Evolutionary conservation across 2,329 filamentous ascomycete species (phyloP), one percentile per base, ranked within the genome.

Genomic region (Cladophialophora yegresii): DNA sequence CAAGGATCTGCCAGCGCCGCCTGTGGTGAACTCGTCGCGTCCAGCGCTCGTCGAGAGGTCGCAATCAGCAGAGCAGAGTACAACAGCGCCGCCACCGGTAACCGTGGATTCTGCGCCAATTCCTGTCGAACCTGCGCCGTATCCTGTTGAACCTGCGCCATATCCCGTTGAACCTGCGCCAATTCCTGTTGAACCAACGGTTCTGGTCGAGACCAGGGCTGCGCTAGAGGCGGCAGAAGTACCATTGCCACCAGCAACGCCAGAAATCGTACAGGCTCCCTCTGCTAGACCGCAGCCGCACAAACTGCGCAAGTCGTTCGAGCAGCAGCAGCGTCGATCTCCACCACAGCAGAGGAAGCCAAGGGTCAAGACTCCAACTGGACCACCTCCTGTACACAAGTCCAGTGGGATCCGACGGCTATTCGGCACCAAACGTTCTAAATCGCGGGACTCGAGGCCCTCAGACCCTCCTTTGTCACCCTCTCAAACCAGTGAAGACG

Each of bases 161-260:
- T n/a, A n/a, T n/a, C n/a, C 62, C 33, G 54, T 66, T 20, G 62
- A 69, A 33, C 58, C 64, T 30, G 61, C 63, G n/a, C 58, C 62
- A 6, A 60, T 64, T 9, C 66, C 74, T 10, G 72, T 73, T 54
- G 73, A 76, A 54, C 75, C 77, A 47, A 68, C 70, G 60, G 72
- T 66, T 23, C 70, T 68, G 23, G 58, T 61, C 4, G 58, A 69
- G 16, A 55, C 54, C 10, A 56, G 67, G 10, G 62, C 71, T 4
- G 73, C 73, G 56, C 68, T 71, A 57, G 72, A 75, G 12, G 73
- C 75, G 22, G 75, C 74, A n/a, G 74, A 73, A 59, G 70, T 77
- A 40, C 74, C 77, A 43, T 66, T 75, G 40, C 73, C 72, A 13
- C 70, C 68, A 56, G 63, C 61, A 64, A 65, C 61, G 51, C 63